Evolutionary conservation across 2,329 filamentous ascomycete species (phyloP).

Genomic region (Cryphonectria nitschkei): DNA sequence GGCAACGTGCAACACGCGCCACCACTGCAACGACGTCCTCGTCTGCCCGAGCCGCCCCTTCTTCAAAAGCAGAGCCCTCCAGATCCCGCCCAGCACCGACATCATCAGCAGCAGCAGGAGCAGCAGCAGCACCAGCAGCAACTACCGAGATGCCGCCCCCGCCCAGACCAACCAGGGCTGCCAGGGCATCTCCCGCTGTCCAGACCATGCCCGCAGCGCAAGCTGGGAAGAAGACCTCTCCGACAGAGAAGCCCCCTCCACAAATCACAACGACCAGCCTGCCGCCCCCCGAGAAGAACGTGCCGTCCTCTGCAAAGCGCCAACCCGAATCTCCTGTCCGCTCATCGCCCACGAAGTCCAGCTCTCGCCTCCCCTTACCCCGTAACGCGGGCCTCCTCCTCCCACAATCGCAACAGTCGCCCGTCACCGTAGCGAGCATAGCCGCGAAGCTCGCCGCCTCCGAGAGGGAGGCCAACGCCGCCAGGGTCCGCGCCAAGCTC

Average conservation of each 20-base stretch:
- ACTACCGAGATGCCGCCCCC: constrained; percentile 28
- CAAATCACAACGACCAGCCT: constrained; percentile 6
- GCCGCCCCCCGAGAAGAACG: not conserved
- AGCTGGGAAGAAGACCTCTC: not conserved
- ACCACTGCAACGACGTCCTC: constrained; percentile 19
- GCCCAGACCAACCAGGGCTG: constrained; percentile 17
- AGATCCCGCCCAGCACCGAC: constrained; percentile 14
- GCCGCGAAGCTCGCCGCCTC: constrained; percentile 67
- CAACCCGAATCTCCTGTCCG: constrained; percentile 30
- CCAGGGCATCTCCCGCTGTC: constrained; percentile 5
- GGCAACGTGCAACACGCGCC: constrained; percentile 23
- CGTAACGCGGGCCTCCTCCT: constrained; percentile 37
- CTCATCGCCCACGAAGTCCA: constrained; percentile 34
- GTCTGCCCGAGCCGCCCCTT: constrained; percentile 14
- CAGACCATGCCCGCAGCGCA: constrained; percentile 6
- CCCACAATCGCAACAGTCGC: constrained; percentile 54
- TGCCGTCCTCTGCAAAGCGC: constrained; percentile 12
- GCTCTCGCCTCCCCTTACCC: constrained; percentile 42
- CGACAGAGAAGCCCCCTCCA: constrained; percentile 32
- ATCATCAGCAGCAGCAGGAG: not conserved
- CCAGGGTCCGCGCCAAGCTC: constrained; percentile 65
- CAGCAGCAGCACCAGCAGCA: constrained; percentile 4
- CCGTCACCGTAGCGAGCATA: constrained; percentile 64
- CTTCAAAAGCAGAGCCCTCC: constrained; percentile 14
- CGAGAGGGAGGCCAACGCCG: constrained; percentile 66